phyloP scores from a whole-genome alignment of 345 rosid species.

The Trapa bicornis region DNA sequence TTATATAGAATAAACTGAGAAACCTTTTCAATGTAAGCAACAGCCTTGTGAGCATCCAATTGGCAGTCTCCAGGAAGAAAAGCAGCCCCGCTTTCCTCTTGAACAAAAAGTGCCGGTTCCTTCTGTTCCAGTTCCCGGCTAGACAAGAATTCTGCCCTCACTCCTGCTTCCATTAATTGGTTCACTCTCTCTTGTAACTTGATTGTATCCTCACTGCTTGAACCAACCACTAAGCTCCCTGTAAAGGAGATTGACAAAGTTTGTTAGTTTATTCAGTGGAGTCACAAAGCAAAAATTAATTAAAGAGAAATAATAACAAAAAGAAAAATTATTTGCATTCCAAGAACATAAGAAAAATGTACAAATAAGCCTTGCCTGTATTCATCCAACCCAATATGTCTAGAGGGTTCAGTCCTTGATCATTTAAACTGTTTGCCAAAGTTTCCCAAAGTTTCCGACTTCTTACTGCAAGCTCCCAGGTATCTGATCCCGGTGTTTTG shows the following conservation, averaged over 20 bases:
- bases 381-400: slow-evolving; percentile 68
- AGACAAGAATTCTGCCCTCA: slow-evolving; percentile 55
- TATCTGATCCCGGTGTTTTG: slow-evolving; percentile 49
- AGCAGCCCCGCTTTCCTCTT: slow-evolving; percentile 55
- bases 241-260: neutral
- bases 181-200: slow-evolving; percentile 43
- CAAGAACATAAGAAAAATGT: neutral
- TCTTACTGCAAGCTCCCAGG: slow-evolving; percentile 56
- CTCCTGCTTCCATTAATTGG: slow-evolving; percentile 54
- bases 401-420: slow-evolving; percentile 51
- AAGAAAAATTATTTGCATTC: neutral
- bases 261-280: neutral
- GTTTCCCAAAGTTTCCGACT: slow-evolving; percentile 60
- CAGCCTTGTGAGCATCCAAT: slow-evolving; percentile 64
- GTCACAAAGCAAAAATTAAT: no score
- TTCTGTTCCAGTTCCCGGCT: slow-evolving; percentile 31
- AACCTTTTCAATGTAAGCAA: slow-evolving; percentile 65
- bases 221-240: slow-evolving; percentile 79
- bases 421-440: slow-evolving; percentile 36
- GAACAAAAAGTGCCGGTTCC: slow-evolving; percentile 55
- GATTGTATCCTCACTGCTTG: slow-evolving; percentile 38
- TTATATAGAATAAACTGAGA: slow-evolving; percentile 6
- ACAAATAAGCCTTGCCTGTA: slow-evolving; percentile 33
- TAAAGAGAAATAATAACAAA: neutral
- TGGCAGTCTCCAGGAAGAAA: slow-evolving; percentile 74